Base-by-base conservation (phyloP, 164 flowering plant species). In the Sedum album region DNA sequence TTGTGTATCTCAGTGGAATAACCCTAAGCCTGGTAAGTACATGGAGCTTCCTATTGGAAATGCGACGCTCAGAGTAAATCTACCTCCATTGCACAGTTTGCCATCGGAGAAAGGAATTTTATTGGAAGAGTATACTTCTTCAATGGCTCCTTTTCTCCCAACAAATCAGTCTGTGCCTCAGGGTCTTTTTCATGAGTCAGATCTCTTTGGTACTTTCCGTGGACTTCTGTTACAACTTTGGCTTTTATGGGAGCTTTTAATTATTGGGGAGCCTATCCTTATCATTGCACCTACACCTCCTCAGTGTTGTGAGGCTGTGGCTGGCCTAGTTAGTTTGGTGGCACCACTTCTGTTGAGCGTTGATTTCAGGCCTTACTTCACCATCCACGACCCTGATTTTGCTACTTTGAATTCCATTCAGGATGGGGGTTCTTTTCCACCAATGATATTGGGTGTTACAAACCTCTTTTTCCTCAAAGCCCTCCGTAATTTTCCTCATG, bases 301-400 rank as follows among this genome's bases (percentile, higher is more conserved):
- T 15, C 97, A 95, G 70, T 95, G 98, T 71, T 86, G 91, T 81
- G 99, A 95, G 80, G 99, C 99, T 68, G 98, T 95, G 72, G 97
- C 97, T 4, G 69, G 89, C 63, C 86, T 95, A 70, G 96, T 95
- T 31, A 95, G 99, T 81, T 79, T 92, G 80, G 82, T 90, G 74
- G 94, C 99, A n/a, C 99, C 99, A 1, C 83, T 95, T 14, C 81
- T 84, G 38, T 84, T 79, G 42, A 90, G 97, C 81, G 79, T 90
- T 51, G 97, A 95, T 68, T 95, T 92, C 70, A 83, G 97, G 76
- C 99, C 97, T 35, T 94, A 94, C 73, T 94, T 95, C 73, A 95
- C 98, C 71, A 95, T 95, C 51, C 98, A 95, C 73, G 96, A 90
- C 70, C 97, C 86, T 4, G 93, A 84, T 66, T 95, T 95, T 78